A percentile compares a stretch with the other conserved stretches of the same genome.
Conservation (phyloP, 495 filamentous ascomycete species). For the Penicillium waksmanii region DNA sequence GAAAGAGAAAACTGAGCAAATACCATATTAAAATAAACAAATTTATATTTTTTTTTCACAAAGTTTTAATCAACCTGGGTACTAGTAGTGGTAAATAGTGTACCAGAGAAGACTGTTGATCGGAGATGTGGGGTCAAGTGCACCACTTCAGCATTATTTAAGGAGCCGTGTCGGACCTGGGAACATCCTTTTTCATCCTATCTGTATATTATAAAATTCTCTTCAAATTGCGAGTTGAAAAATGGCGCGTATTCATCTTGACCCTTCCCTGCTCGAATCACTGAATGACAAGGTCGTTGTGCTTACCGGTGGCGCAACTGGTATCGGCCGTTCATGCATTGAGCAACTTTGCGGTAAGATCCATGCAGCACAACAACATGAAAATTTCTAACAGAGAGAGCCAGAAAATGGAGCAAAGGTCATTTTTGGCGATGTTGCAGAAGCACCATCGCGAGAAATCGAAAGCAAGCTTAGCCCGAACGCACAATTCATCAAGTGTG, state of each 20-base stretch:
- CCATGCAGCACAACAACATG: not conserved
- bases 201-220: not conserved
- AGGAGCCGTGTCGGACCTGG: not conserved
- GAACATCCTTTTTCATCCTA: not conserved
- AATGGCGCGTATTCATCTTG: slow-evolving; percentile 22
- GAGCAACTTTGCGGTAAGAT: slow-evolving; percentile 33
- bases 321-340: slow-evolving; percentile 38
- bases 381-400: not conserved
- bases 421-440: slow-evolving; percentile 40
- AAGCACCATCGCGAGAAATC: slow-evolving; percentile 24
- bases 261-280: slow-evolving; percentile 14
- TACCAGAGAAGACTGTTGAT: no score
- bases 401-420: slow-evolving; percentile 39
- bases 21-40: no score
- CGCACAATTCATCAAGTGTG: slow-evolving; percentile 36
- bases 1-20: no score
- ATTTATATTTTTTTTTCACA: no score
- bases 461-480: slow-evolving; percentile 24
- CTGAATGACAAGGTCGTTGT: slow-evolving; percentile 40
- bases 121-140: not conserved
- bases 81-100: no score
- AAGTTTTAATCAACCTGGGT: not conserved
- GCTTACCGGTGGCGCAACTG: slow-evolving; percentile 42
- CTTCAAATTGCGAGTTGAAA: not conserved
- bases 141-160: not conserved